Evolutionary conservation across 345 rosid genomes (phyloP), one percentile per base, ranked within the genome.

Genomic region (Ailanthus altissimus): DNA sequence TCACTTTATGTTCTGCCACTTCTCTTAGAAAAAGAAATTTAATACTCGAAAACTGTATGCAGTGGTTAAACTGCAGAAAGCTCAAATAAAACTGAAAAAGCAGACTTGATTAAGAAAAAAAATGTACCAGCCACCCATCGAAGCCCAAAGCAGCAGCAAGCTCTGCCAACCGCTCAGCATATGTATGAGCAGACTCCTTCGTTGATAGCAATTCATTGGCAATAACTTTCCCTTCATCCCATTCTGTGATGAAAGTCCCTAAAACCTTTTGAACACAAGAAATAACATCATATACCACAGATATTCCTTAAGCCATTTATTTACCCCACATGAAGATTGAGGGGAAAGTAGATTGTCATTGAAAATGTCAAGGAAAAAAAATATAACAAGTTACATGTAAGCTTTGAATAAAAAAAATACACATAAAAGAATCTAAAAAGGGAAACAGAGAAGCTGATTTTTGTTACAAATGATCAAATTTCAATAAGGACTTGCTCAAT

Each of bases 91-190:
- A 49, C 25, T 16, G 12, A 69, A 61, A 78, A 57, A 50, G 8
- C 1, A 5, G 13, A 50, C 3, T 32, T 32, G 14, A n/a, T 58
- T 63, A 28, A 32, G 10, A 28, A 15, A 70, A 76, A 58, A 69
- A 23, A 76, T 32, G 70, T 85, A 95, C 99, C 90, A 91, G 91
- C 98, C 98, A 95, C 15, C 97, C 99, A 76, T 95, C 98, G 57
- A 93, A 91, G 67, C 94, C 94, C 74, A 93, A 80, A 62, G 76
- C 82, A 82, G 75, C 79, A 45, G 94, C 88, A 69, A 93, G 97
- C 79, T 95, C 90, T 13, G 86, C 84, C 84, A 95, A 87, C 67
- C 85, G 84, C 72, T 90, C 91, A 2, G 97, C 98, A 85, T 88
- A 88, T 78, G 79, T 77, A 20, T 70, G 86, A 81, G 96, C 89